Base-by-base conservation (phyloP, 176 grass and related monocot genomes). In the Dendrocalamus sinicus region DNA sequence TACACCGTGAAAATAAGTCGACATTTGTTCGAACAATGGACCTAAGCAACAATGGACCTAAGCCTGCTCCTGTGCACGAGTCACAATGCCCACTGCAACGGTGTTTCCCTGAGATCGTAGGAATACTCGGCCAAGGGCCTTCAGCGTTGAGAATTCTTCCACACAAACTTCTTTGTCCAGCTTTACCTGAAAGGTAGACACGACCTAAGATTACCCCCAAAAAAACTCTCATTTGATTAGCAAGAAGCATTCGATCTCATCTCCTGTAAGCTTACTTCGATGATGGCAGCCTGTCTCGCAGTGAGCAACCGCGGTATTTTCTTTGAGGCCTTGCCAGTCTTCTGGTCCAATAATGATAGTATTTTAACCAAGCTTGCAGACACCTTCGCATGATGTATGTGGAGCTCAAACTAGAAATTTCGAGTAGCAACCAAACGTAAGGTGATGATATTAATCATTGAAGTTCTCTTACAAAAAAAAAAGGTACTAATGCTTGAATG, bases 351-450 rank as follows among this genome's bases (percentile, higher is more conserved):
- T 48, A 95, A 22, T 0, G 93, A 93, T 1, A 88, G 12, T 62
- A 95, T 88, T 83, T 81, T 95, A 8, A 84, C 83, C 62, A 98
- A 20, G 23, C 68, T 72, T 6, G 96, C 96, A 6, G 91, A 90
- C 65, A 82, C 80, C 86, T 93, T 95, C 14, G 91, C 80, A 12
- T 95, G 96, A 59, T 92, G 96, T 16, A 86, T 51, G 82, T 98
- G 88, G 19, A 98, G 61, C 88, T 98, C 96, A 58, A 98, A 86
- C 95, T 98, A 82, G n/a, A 51, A 84, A 52, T 80, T 67, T 78
- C 40, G 12, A 45, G 37, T 45, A 75, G 0, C 26, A 47, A 72
- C 39, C 30, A 76, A 0, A 78, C 9, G 15, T 81, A 20, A 80
- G 67, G 30, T 13, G 22, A 57, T 13, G 7, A 15, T 17, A 89